Evolutionary conservation across 805 yeast species (phyloP).

Genomic region (Zygoascus biomembranicola): DNA sequence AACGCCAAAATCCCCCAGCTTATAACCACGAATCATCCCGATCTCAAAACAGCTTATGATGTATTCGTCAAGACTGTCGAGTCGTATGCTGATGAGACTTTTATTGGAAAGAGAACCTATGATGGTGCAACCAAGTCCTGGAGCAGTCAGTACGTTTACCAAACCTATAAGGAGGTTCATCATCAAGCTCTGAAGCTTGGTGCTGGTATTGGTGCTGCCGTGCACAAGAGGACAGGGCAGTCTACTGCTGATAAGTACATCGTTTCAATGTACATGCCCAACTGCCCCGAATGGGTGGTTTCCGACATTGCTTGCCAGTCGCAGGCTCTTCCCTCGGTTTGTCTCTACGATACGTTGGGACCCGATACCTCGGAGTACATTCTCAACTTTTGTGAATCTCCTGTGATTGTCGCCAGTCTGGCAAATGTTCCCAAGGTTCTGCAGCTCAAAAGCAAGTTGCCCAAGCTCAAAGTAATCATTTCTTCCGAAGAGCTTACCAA

Average conservation of each 20-base stretch:
- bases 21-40: slow-evolving; percentile 27
- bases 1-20: slow-evolving; percentile 31
- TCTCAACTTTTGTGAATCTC: slow-evolving; percentile 51
- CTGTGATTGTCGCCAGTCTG: slow-evolving; percentile 48
- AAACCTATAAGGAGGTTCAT: slow-evolving; percentile 33
- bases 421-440: slow-evolving; percentile 43
- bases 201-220: slow-evolving; percentile 43
- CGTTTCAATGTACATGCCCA: slow-evolving; percentile 25
- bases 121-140: slow-evolving; percentile 31
- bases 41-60: slow-evolving; percentile 33
- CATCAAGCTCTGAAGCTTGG: slow-evolving; percentile 35
- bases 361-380: slow-evolving; percentile 57
- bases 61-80: slow-evolving; percentile 27
- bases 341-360: slow-evolving; percentile 51
- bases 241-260: slow-evolving; percentile 11
- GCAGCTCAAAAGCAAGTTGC: slow-evolving; percentile 35
- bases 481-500: slow-evolving; percentile 41
- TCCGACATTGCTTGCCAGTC: slow-evolving; percentile 61
- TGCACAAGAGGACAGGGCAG: slow-evolving; percentile 24
- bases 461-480: slow-evolving; percentile 42
- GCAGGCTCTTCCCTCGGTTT: slow-evolving; percentile 46
- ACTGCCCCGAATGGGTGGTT: slow-evolving; percentile 49
- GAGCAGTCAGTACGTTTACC: slow-evolving; percentile 37
- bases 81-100: slow-evolving; percentile 25
- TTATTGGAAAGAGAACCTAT: slow-evolving; percentile 34